Evolutionary conservation across 192 early-diverging fungal species (phyloP).

Genomic region (Funneliformis mosseae): DNA sequence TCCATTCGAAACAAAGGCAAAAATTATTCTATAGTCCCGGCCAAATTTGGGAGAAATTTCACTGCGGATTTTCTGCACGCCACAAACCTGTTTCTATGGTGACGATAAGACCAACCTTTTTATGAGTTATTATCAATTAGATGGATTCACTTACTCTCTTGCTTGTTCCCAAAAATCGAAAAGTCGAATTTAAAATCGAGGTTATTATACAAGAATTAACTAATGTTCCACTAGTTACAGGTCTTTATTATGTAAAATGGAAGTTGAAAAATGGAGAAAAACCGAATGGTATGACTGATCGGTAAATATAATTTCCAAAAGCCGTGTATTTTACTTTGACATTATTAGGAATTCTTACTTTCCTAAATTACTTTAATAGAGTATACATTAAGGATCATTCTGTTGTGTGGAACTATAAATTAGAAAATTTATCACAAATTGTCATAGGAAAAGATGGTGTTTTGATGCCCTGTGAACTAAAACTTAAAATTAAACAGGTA

Average conservation of each 20-base stretch:
- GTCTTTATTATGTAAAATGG: conserved; percentile 84
- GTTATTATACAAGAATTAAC: conserved; percentile 74
- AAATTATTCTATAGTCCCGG: no score
- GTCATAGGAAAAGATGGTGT: conserved; percentile 75
- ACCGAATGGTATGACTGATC: conserved; percentile 39
- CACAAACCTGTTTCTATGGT: no score
- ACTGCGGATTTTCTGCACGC: no score
- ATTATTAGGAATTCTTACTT: conserved; percentile 9
- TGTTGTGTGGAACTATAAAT: conserved; percentile 66
- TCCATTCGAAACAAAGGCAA: no score
- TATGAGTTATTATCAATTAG: neutral
- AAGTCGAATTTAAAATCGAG: conserved; percentile 64
- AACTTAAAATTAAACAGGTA: conserved; percentile 72
- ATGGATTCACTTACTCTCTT: conserved; percentile 58
- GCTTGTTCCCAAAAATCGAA: conserved; percentile 72
- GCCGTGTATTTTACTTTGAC: neutral
- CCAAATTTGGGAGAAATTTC: no score
- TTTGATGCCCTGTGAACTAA: conserved; percentile 74
- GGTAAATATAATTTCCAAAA: conserved; percentile 35
- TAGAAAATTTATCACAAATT: conserved; percentile 57
- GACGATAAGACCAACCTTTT: no score
- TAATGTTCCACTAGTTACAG: conserved; percentile 80
- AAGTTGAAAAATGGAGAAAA: conserved; percentile 52
- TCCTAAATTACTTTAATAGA: conserved; percentile 32
- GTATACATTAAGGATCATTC: conserved; percentile 54